phyloP scores from a whole-genome alignment of 1,284 basidiomycete species.

The Neotropicomus parvogracilis region DNA sequence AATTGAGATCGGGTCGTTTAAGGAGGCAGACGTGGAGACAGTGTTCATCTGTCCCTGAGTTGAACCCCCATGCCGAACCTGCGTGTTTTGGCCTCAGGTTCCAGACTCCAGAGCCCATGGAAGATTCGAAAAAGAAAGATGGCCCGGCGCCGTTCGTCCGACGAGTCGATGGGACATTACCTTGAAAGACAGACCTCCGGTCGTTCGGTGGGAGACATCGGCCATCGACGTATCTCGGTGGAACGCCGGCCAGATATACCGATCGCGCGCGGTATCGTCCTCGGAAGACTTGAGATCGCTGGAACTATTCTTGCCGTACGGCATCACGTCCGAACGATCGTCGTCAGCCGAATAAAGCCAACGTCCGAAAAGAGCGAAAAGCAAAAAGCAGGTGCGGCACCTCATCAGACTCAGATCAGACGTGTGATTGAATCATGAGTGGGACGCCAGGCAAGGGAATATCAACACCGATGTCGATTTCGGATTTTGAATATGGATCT shows the following conservation, averaged over 20 bases:
- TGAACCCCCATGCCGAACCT: constrained; percentile 75
- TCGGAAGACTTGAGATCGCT: constrained; percentile 59
- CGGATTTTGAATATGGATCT: constrained; percentile 4
- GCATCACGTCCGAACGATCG: not conserved
- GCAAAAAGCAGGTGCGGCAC: constrained; percentile 27
- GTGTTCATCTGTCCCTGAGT: constrained; percentile 65
- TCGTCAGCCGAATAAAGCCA: not conserved
- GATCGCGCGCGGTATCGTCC: constrained; percentile 60
- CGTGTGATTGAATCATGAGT: constrained; percentile 72
- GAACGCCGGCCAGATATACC: constrained; percentile 79
- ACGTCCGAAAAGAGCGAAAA: not conserved
- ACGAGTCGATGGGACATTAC: constrained; percentile 28
- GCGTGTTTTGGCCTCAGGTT: constrained; percentile 7
- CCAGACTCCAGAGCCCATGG: not conserved
- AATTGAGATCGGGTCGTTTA: constrained; percentile 79
- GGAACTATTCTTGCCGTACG: constrained; percentile 75
- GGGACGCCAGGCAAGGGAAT: constrained; percentile 4
- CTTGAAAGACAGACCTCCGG: constrained; percentile 69
- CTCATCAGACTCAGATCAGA: constrained; percentile 50
- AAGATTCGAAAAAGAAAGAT: constrained; percentile 2
- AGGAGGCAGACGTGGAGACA: constrained; percentile 71
- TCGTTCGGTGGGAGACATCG: constrained; percentile 65
- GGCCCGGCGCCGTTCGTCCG: not conserved
- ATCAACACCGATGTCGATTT: not conserved
- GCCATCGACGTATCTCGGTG: constrained; percentile 52